phyloP scores from a whole-genome alignment of 2,329 filamentous ascomycete genomes.

The Coniochaeta pulveracea region DNA sequence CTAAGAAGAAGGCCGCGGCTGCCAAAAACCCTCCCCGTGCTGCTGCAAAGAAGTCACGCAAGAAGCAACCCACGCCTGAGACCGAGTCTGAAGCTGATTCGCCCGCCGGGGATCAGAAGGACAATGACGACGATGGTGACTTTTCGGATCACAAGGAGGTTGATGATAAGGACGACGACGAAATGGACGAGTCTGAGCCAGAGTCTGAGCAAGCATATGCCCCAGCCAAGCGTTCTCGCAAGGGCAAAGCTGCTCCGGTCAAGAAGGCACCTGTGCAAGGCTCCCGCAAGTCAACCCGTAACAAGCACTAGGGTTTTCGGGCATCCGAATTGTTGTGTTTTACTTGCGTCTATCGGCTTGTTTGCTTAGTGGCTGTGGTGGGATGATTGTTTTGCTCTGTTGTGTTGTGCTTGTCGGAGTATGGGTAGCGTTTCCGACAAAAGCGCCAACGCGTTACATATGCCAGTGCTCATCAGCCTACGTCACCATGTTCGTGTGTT shows the following conservation, averaged over 20 bases:
- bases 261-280: not conserved
- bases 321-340: no score
- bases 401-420: no score
- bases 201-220: not conserved
- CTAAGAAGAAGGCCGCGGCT: conserved; percentile 6
- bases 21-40: not conserved
- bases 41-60: not conserved
- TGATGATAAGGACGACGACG: not conserved
- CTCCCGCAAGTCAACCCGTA: not conserved
- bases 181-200: not conserved
- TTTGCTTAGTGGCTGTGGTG: no score
- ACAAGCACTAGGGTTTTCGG: conserved; percentile 3
- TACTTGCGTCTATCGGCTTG: no score
- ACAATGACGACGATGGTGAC: conserved; percentile 8
- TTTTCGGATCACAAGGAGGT: not conserved
- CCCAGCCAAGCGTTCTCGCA: conserved; percentile 1
- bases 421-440: no score
- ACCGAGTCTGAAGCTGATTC: conserved; percentile 4
- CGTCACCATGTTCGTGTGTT: no score
- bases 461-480: no score
- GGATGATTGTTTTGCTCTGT: no score
- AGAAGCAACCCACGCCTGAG: conserved; percentile 2
- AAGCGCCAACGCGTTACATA: no score
- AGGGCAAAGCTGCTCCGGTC: conserved; percentile 1
- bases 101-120: conserved; percentile 7